A percentile compares a stretch with the other conserved stretches of the same genome.
phyloP scores from a whole-genome alignment of 2,329 filamentous ascomycete species.

The Ustilaginoidea virens region DNA sequence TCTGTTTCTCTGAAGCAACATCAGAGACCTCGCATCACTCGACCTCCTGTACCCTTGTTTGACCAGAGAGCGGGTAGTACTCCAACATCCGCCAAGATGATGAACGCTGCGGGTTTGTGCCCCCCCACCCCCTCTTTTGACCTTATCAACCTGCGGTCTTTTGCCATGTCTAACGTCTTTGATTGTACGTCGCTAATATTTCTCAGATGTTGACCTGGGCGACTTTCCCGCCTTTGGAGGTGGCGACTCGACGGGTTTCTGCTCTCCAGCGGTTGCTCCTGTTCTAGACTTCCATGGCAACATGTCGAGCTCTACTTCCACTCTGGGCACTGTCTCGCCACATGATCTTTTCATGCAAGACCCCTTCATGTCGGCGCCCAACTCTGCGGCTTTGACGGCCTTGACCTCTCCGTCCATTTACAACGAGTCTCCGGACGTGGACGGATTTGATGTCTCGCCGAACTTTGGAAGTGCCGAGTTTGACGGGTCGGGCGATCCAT shows the following conservation, averaged over 20 bases:
- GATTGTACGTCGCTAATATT: no score
- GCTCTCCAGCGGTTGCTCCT: conserved; percentile 34
- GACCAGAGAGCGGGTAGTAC: conserved; percentile 40
- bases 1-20: conserved; percentile 41
- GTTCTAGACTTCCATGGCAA: conserved; percentile 35
- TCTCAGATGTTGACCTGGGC: conserved; percentile 40
- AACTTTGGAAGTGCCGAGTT: conserved; percentile 51
- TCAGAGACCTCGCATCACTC: conserved; percentile 25
- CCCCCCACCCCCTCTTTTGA: background rate
- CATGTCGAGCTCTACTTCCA: conserved; percentile 33
- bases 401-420: conserved; percentile 72
- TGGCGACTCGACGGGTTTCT: conserved; percentile 33
- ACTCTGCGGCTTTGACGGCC: conserved; percentile 68
- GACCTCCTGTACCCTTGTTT: conserved; percentile 61
- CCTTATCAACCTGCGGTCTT: no score
- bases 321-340: conserved; percentile 64
- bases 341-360: conserved; percentile 63
- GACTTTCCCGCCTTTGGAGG: conserved; percentile 43
- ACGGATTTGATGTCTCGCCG: conserved; percentile 65
- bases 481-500: conserved; percentile 35
- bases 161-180: no score
- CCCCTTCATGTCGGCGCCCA: conserved; percentile 58
- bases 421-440: conserved; percentile 62
- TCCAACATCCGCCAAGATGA: conserved; percentile 26
- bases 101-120: conserved; percentile 26